Evolutionary conservation across 2,329 filamentous ascomycete species (phyloP).

Genomic region (Fusarium siculi): DNA sequence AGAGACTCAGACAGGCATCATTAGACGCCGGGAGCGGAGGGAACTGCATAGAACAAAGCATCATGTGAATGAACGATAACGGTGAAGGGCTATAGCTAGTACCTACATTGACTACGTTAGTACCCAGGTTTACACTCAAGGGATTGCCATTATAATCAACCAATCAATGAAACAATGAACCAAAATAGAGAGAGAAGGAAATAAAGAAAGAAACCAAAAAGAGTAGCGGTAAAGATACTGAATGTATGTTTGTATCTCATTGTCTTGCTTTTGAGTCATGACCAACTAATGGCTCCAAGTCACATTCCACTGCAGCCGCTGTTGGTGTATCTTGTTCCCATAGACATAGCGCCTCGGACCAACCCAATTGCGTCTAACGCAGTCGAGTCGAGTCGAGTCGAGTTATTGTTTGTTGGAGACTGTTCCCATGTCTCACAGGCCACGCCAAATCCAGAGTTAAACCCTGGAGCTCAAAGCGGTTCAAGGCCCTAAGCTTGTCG

Average conservation of each 20-base stretch:
- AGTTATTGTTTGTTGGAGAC: neutral
- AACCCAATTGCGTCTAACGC: slow-evolving; percentile 41
- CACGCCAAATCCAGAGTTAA: slow-evolving; percentile 26
- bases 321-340: slow-evolving; percentile 33
- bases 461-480: slow-evolving; percentile 23
- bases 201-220: neutral
- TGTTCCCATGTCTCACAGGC: slow-evolving; percentile 34
- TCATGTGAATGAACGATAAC: slow-evolving; percentile 38
- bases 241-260: slow-evolving; percentile 2
- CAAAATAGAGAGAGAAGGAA: neutral
- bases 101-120: neutral
- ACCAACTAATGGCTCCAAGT: slow-evolving; percentile 20
- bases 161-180: neutral
- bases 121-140: neutral
- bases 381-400: neutral
- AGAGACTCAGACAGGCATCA: slow-evolving; percentile 1
- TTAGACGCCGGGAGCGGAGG: slow-evolving; percentile 40
- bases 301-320: slow-evolving; percentile 42
- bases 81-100: neutral
- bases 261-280: slow-evolving; percentile 44
- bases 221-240: slow-evolving; percentile 16
- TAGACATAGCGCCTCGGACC: slow-evolving; percentile 21
- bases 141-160: neutral
- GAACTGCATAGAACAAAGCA: slow-evolving; percentile 33
- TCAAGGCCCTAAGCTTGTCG: slow-evolving; percentile 13